phyloP scores from a whole-genome alignment of 805 yeast genomes.

The Ogataea methylovora region DNA sequence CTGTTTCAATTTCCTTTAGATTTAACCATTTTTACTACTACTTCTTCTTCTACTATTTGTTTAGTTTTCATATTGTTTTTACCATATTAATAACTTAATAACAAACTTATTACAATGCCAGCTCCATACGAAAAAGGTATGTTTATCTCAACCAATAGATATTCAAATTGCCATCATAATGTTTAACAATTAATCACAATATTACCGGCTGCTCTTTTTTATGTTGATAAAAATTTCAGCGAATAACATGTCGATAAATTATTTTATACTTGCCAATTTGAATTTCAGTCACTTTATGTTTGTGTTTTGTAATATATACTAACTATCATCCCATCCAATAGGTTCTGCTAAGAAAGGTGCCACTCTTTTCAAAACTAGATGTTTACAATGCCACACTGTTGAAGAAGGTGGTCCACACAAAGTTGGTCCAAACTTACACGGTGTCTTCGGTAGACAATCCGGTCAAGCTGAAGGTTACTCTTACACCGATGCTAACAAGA shows the following conservation, averaged over 20 bases:
- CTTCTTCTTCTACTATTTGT: neutral
- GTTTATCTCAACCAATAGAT: too few species aligned
- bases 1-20: too few species aligned
- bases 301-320: neutral
- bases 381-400: slow-evolving; percentile 97
- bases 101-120: slow-evolving; percentile 24
- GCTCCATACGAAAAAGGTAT: slow-evolving; percentile 32
- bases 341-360: slow-evolving; percentile 94
- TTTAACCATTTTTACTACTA: too few species aligned
- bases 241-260: too few species aligned
- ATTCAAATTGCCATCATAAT: too few species aligned
- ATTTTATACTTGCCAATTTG: too few species aligned
- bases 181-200: too few species aligned
- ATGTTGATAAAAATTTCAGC: too few species aligned
- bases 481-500: slow-evolving; percentile 97
- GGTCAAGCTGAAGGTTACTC: slow-evolving; percentile 92
- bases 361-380: slow-evolving; percentile 96
- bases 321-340: slow-evolving; percentile 1
- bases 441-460: slow-evolving; percentile 85
- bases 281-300: neutral
- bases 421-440: slow-evolving; percentile 98
- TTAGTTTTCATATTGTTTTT: neutral
- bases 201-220: too few species aligned
- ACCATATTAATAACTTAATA: neutral
- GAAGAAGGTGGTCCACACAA: slow-evolving; percentile 96